Evolutionary conservation across 1,139 yeast species (phyloP).

Genomic region (Yamadazyma sp.): DNA sequence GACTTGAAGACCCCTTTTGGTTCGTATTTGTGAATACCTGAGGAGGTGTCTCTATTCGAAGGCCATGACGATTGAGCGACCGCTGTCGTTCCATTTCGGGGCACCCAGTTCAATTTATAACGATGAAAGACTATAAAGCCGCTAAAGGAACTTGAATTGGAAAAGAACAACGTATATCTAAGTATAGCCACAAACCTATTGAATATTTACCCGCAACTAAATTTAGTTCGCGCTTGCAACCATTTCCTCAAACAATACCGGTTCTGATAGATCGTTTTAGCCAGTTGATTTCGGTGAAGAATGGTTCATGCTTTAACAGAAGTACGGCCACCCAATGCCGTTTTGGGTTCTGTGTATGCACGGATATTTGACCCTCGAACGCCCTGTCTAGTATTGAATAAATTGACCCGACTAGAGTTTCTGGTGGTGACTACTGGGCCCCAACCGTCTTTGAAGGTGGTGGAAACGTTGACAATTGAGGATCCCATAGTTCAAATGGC

Average conservation of each 20-base stretch:
- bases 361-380: constrained; percentile 8
- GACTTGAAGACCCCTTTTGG: constrained; percentile 10
- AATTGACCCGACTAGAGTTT: constrained; percentile 20
- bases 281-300: too few relatives aligned
- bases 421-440: constrained; percentile 3
- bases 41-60: constrained; percentile 5
- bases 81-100: constrained; percentile 1
- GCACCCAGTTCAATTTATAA: neutral
- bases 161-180: too few relatives aligned
- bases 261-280: neutral
- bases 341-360: constrained; percentile 17
- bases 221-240: constrained; percentile 9
- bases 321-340: constrained; percentile 17
- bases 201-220: neutral
- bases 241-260: constrained; percentile 2
- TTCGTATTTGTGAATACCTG: neutral
- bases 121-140: too few relatives aligned
- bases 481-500: constrained; percentile 20
- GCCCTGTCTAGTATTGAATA: constrained; percentile 20
- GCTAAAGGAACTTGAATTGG: too few relatives aligned
- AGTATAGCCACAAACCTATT: constrained; percentile 1
- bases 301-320: constrained; percentile 24
- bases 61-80: constrained; percentile 4
- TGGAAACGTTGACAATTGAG: constrained; percentile 16
- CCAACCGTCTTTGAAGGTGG: constrained; percentile 6